Percentiles rank a stretch among this genome's conserved stretches.
Conservation (phyloP, 176 grass and related monocot species). For the Hyparrhenia diplandra region DNA sequence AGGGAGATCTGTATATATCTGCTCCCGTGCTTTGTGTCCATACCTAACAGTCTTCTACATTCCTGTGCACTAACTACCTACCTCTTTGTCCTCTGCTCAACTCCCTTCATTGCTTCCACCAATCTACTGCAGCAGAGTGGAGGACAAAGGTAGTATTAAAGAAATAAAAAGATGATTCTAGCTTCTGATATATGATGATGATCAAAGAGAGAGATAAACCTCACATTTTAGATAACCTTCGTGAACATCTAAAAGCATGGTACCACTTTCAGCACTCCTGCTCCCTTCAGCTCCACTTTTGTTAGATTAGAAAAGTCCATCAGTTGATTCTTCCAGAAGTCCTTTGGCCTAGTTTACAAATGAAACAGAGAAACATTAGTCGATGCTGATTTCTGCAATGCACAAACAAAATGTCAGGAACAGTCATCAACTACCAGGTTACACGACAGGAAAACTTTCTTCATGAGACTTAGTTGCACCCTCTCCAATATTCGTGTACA, state of each 20-base stretch:
- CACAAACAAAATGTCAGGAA: neutral
- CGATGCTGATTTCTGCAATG: neutral
- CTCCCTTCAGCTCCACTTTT: slow-evolving; percentile 40
- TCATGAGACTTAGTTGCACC: slow-evolving; percentile 76
- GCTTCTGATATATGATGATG: neutral
- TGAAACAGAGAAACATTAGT: slow-evolving; percentile 4
- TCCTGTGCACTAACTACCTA: too few species aligned
- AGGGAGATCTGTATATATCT: too few species aligned
- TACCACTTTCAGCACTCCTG: slow-evolving; percentile 73
- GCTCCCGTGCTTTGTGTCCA: too few species aligned
- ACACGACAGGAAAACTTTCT: slow-evolving; percentile 90
- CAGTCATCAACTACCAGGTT: slow-evolving; percentile 94
- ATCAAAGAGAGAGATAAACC: slow-evolving; percentile 38
- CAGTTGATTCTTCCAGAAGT: slow-evolving; percentile 77
- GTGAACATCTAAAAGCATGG: slow-evolving; percentile 84
- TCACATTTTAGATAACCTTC: slow-evolving; percentile 98
- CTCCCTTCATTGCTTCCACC: too few species aligned
- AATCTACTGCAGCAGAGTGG: too few species aligned
- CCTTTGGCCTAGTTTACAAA: slow-evolving; percentile 66
- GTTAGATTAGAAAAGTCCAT: neutral
- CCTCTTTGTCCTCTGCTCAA: too few species aligned
- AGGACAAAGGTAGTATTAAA: too few species aligned
- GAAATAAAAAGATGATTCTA: neutral
- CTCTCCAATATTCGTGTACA: slow-evolving; percentile 91
- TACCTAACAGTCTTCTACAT: too few species aligned